phyloP scores from a whole-genome alignment of 2,329 filamentous ascomycete species.

The Ophiostoma pallidulum region DNA sequence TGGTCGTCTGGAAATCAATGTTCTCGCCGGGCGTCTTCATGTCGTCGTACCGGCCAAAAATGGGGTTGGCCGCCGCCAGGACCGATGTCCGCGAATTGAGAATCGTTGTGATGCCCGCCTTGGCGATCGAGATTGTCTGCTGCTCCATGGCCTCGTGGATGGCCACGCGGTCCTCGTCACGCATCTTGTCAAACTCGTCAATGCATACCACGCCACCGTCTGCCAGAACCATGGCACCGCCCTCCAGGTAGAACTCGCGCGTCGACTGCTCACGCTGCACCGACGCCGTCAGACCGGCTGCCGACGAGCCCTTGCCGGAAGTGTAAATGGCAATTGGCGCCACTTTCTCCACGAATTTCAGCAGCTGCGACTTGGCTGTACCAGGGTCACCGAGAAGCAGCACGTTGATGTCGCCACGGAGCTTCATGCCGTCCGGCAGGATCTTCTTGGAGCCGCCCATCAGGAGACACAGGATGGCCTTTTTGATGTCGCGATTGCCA shows the following conservation, averaged over 20 bases:
- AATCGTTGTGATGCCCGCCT: slow-evolving; percentile 97
- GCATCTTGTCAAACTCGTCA: slow-evolving; percentile 99
- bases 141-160: slow-evolving; percentile 99
- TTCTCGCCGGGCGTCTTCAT: slow-evolving; percentile 97
- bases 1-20: slow-evolving; percentile 98
- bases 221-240: slow-evolving; percentile 95
- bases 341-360: slow-evolving; percentile 96
- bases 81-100: slow-evolving; percentile 93
- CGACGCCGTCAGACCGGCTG: slow-evolving; percentile 92
- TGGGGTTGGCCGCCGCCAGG: slow-evolving; percentile 89
- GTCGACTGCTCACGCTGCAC: slow-evolving; percentile 89
- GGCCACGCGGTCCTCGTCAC: slow-evolving; percentile 92
- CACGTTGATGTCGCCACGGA: slow-evolving; percentile 97
- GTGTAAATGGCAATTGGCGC: slow-evolving; percentile 98
- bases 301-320: slow-evolving; percentile 94
- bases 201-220: slow-evolving; percentile 97
- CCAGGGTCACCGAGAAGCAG: slow-evolving; percentile 92
- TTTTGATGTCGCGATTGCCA: slow-evolving; percentile 93
- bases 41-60: slow-evolving; percentile 96
- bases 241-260: slow-evolving; percentile 94
- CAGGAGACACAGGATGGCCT: slow-evolving; percentile 86
- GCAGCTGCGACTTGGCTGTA: slow-evolving; percentile 92
- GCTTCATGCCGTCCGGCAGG: slow-evolving; percentile 90
- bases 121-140: slow-evolving; percentile 97
- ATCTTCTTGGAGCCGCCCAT: slow-evolving; percentile 97